Conservation (phyloP, 2,329 filamentous ascomycete genomes). For the Aspergillus texensis region DNA sequence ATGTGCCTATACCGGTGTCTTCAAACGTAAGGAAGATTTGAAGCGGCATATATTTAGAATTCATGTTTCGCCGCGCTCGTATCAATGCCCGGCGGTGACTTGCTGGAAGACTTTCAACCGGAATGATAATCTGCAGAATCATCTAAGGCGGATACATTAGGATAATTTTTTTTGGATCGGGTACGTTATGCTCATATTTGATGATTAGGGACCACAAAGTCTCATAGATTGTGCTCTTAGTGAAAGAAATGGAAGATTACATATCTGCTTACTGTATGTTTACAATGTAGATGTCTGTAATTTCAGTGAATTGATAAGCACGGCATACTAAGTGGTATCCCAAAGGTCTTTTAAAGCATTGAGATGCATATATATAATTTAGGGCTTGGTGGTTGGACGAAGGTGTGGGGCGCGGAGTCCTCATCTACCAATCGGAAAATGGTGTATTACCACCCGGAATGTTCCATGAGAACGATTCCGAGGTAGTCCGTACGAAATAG, state of each 20-base stretch:
- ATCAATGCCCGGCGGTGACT: neutral
- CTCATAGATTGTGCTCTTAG: neutral
- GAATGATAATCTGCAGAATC: slow-evolving; percentile 9
- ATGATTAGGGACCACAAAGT: neutral
- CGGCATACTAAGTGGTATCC: too few species aligned
- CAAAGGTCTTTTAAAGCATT: too few species aligned
- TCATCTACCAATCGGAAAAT: neutral
- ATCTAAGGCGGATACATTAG: neutral
- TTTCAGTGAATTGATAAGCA: too few species aligned
- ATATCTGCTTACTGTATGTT: fast-evolving
- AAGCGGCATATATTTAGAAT: slow-evolving; percentile 6
- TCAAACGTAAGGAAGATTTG: slow-evolving; percentile 7
- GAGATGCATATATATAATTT: too few species aligned
- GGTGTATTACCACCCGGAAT: neutral
- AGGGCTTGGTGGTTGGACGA: neutral
- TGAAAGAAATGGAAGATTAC: neutral
- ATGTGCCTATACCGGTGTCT: slow-evolving; percentile 1
- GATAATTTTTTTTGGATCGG: neutral
- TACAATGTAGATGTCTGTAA: too few species aligned
- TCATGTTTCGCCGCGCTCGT: neutral
- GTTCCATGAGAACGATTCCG: neutral
- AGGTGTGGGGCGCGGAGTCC: neutral
- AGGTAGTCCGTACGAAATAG: neutral
- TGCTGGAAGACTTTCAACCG: slow-evolving; percentile 7
- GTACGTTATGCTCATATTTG: neutral